Percentiles rank a stretch among this genome's conserved stretches.
These are phyloP conservation scores for Scutellaria minor DNA, from an alignment of 257 asterid species.

Conservation along the genomic window DNA sequence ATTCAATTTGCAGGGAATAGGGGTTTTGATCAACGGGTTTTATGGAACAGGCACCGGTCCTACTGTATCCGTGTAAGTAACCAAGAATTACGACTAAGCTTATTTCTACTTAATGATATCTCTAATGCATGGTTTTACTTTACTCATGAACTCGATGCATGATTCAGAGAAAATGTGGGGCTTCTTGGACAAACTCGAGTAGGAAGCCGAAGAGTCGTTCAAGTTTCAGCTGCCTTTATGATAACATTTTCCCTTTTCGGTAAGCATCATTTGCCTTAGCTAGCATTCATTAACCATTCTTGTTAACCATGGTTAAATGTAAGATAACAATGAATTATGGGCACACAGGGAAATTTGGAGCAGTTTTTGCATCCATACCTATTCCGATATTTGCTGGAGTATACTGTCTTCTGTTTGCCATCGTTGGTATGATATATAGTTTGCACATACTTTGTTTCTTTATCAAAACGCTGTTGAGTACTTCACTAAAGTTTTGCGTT, in stretches of 20 bases:
- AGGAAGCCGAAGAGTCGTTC: constrained; percentile 96
- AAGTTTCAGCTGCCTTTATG: constrained; percentile 90
- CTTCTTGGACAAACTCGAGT: constrained; percentile 97
- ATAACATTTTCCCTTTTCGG: constrained; percentile 84
- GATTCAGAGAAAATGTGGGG: constrained; percentile 92
- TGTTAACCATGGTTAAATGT: neutral
- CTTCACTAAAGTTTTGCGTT: neutral
- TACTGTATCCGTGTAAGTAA: constrained; percentile 89
- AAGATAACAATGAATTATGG: neutral
- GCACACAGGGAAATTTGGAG: constrained; percentile 92
- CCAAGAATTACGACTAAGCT: constrained; percentile 7
- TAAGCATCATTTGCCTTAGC: constrained; percentile 24
- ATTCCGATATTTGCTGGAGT: constrained; percentile 82
- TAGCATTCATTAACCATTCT: too few species aligned
- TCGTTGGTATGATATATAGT: constrained; percentile 70
- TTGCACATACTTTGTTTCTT: neutral
- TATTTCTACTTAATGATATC: neutral
- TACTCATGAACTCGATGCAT: neutral
- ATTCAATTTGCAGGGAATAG: constrained; percentile 63
- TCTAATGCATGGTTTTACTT: constrained; percentile 20
- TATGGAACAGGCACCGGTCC: constrained; percentile 88
- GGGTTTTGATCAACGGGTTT: constrained; percentile 78
- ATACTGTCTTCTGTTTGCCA: constrained; percentile 87
- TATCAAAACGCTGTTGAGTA: neutral
- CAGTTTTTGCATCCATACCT: constrained; percentile 94